Evolutionary conservation across 305 asterid species (phyloP).

Genomic region (Ilex paraguariensis): DNA sequence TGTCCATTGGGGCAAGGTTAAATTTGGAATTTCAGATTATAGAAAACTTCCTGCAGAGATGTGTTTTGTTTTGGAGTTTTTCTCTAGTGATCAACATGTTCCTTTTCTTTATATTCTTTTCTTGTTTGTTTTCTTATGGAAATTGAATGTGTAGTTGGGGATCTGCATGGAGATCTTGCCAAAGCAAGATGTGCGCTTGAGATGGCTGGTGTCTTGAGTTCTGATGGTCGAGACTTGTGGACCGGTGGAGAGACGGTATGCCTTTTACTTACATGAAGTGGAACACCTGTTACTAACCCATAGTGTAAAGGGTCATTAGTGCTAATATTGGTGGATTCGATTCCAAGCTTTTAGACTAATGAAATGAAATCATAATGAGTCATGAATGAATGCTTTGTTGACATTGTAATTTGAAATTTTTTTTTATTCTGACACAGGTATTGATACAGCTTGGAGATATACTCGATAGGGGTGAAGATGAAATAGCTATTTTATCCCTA

Average conservation of each 20-base stretch:
- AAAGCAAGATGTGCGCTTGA: conserved; percentile 91
- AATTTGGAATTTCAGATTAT: too few species aligned
- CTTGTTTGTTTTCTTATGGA: background rate
- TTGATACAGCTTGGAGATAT: conserved; percentile 91
- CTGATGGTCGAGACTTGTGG: conserved; percentile 74
- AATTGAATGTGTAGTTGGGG: conserved; percentile 56
- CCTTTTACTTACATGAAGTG: conserved; percentile 3
- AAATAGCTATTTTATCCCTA: conserved; percentile 84
- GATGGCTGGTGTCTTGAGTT: conserved; percentile 82
- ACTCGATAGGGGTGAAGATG: conserved; percentile 94
- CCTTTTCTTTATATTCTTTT: background rate
- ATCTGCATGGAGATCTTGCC: conserved; percentile 91
- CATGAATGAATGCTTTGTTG: background rate
- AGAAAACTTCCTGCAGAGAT: too few species aligned
- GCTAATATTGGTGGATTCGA: background rate
- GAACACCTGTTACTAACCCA: background rate
- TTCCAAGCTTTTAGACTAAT: background rate
- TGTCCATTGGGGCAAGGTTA: too few species aligned
- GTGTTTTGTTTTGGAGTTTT: too few species aligned
- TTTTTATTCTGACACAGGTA: conserved; percentile 39
- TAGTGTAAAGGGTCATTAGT: too few species aligned
- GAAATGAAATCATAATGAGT: too few species aligned
- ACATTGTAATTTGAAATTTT: background rate
- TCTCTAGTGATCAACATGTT: too few species aligned
- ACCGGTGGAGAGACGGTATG: conserved; percentile 88